A percentile compares a stretch with the other conserved stretches of the same genome.
phyloP scores from a whole-genome alignment of 176 grass and related monocot genomes.

The Rhynchospora pubera region DNA sequence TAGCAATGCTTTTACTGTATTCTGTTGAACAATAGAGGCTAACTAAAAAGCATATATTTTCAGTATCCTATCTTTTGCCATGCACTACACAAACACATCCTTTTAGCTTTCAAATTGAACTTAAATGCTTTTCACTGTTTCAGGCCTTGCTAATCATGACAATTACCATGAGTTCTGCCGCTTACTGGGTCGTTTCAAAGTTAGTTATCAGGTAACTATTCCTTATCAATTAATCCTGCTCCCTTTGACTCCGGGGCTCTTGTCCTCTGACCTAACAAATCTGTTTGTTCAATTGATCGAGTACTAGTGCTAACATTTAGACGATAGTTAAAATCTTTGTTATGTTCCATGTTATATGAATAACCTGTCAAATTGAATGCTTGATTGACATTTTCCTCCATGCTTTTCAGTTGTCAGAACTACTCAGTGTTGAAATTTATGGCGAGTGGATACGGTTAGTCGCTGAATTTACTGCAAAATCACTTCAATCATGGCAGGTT shows the following conservation, averaged over 20 bases:
- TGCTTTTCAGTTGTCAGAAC: slow-evolving; percentile 79
- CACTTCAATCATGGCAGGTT: slow-evolving; percentile 97
- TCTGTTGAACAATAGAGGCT: not conserved
- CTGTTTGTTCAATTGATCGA: not conserved
- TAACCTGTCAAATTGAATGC: not conserved
- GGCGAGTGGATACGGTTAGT: slow-evolving; percentile 89
- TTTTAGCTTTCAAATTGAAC: slow-evolving; percentile 1
- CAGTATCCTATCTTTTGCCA: not conserved
- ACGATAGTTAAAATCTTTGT: not conserved
- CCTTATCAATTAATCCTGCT: slow-evolving; percentile 4
- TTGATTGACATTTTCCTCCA: slow-evolving; percentile 17
- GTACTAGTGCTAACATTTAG: not conserved
- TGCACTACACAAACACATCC: not conserved
- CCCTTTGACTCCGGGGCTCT: not conserved
- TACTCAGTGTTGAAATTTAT: slow-evolving; percentile 89
- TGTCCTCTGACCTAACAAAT: not conserved
- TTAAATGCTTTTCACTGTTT: slow-evolving; percentile 18
- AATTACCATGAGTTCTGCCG: slow-evolving; percentile 99
- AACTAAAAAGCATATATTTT: not conserved
- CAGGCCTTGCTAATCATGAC: slow-evolving; percentile 98
- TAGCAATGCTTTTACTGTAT: too few relatives aligned
- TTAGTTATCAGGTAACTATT: slow-evolving; percentile 72
- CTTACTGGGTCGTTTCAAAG: slow-evolving; percentile 93
- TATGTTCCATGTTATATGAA: not conserved
- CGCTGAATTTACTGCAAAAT: slow-evolving; percentile 92